Conservation (phyloP, 1,139 yeast genomes). For the Sugiyamaella paludigena region DNA sequence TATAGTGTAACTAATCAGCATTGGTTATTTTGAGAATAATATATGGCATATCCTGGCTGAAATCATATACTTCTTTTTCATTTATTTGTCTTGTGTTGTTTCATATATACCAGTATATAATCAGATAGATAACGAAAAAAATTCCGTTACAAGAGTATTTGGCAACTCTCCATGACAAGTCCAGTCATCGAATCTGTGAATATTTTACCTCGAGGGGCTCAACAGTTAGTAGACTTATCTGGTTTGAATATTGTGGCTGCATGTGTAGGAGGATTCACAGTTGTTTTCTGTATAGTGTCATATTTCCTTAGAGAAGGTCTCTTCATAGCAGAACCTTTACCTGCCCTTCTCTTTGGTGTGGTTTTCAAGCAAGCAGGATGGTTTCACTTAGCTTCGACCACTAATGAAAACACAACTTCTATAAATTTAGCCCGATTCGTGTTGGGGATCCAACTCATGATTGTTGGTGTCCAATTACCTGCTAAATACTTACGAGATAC, state of each 20-base stretch:
- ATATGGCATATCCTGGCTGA: too few relatives aligned
- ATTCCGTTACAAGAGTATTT: too few relatives aligned
- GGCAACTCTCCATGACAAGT: too few relatives aligned
- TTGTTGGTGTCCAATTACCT: conserved; percentile 45
- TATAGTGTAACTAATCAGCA: too few relatives aligned
- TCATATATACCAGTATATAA: too few relatives aligned
- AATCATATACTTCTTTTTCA: too few relatives aligned
- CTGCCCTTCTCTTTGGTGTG: conserved; percentile 34
- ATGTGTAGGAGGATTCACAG: conserved; percentile 33
- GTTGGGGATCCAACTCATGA: conserved; percentile 44
- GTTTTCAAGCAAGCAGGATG: conserved; percentile 30
- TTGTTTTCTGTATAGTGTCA: conserved; percentile 33
- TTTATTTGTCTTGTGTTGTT: too few relatives aligned
- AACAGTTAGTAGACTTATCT: conserved; percentile 19
- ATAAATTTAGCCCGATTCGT: conserved; percentile 42
- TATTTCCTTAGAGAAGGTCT: conserved; percentile 30
- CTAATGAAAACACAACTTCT: conserved; percentile 23
- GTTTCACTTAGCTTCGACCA: conserved; percentile 17
- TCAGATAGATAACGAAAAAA: too few relatives aligned
- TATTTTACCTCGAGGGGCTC: too few relatives aligned
- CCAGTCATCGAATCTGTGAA: too few relatives aligned
- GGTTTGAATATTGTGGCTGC: conserved; percentile 33
- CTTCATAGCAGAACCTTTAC: conserved; percentile 34
- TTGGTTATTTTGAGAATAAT: too few relatives aligned
- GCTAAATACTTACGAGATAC: conserved; percentile 39